These are phyloP conservation scores for Xylaria multiplex DNA, from an alignment of 2,329 filamentous ascomycete species.

Conservation along the genomic window DNA sequence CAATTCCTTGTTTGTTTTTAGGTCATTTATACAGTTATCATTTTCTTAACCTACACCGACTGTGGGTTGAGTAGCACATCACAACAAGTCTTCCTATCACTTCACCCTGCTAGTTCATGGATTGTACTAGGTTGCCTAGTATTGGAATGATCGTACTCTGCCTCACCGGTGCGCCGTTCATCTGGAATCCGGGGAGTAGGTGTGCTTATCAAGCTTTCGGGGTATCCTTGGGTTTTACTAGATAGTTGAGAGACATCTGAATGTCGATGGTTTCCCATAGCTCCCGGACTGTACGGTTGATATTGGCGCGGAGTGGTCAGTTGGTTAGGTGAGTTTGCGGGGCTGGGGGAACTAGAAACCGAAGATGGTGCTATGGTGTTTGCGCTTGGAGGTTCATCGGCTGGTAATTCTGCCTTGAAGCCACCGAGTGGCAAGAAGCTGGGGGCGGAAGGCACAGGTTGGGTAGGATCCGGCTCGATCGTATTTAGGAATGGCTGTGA, in stretches of 20 bases:
- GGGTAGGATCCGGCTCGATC: background rate
- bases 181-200: constrained; percentile 13
- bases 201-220: constrained; percentile 19
- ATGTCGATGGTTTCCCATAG: constrained; percentile 9
- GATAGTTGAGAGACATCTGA: constrained; percentile 31
- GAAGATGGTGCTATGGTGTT: constrained; percentile 6
- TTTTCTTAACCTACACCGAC: background rate
- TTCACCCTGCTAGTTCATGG: constrained; percentile 28
- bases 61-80: background rate
- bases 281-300: constrained; percentile 28
- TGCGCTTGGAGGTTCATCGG: constrained; percentile 25
- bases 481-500: background rate
- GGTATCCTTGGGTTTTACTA: constrained; percentile 1
- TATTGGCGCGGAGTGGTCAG: constrained; percentile 19
- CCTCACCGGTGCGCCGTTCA: background rate
- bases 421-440: constrained; percentile 13
- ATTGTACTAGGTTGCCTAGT: constrained; percentile 18
- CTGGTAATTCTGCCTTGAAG: constrained; percentile 36
- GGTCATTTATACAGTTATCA: background rate
- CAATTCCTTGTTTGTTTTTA: background rate
- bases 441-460: background rate
- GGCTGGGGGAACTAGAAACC: constrained; percentile 12
- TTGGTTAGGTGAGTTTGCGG: background rate
- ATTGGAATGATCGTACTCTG: constrained; percentile 3
- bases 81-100: background rate